Conservation (phyloP, 345 rosid genomes). For the Bruguiera sexangula region DNA sequence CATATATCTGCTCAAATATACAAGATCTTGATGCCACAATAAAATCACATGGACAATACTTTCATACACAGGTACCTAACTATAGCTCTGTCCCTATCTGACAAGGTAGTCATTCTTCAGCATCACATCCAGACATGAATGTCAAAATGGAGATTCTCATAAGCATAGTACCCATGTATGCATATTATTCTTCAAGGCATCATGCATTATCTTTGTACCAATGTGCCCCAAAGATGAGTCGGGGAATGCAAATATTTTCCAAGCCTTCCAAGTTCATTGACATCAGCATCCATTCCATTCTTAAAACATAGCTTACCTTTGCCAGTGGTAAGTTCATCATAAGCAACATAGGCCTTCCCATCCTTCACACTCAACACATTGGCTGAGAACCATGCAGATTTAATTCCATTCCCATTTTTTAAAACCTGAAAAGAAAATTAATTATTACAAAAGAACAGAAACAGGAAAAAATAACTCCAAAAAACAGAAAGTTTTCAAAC, state of each 20-base stretch:
- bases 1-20: not conserved
- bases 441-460: not conserved
- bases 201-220: not conserved
- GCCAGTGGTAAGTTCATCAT: slow-evolving; percentile 52
- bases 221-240: not conserved
- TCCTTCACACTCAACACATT: slow-evolving; percentile 62
- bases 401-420: slow-evolving; percentile 59
- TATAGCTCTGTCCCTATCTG: too few species aligned
- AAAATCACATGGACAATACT: too few species aligned
- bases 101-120: too few species aligned
- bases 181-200: not conserved
- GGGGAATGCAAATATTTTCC: not conserved
- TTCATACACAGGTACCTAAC: too few species aligned
- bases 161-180: not conserved
- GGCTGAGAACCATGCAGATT: slow-evolving; percentile 83
- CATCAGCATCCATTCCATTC: not conserved
- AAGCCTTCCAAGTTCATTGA: not conserved
- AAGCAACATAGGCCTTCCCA: slow-evolving; percentile 75
- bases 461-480: not conserved
- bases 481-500: not conserved
- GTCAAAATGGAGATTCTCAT: not conserved
- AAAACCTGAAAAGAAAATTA: slow-evolving; percentile 49
- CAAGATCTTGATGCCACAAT: too few species aligned
- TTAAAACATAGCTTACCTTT: slow-evolving; percentile 48
- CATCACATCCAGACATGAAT: not conserved